These are phyloP conservation scores for Penicillium sp. DNA, from an alignment of 2,329 filamentous ascomycete species.

Conservation along the genomic window DNA sequence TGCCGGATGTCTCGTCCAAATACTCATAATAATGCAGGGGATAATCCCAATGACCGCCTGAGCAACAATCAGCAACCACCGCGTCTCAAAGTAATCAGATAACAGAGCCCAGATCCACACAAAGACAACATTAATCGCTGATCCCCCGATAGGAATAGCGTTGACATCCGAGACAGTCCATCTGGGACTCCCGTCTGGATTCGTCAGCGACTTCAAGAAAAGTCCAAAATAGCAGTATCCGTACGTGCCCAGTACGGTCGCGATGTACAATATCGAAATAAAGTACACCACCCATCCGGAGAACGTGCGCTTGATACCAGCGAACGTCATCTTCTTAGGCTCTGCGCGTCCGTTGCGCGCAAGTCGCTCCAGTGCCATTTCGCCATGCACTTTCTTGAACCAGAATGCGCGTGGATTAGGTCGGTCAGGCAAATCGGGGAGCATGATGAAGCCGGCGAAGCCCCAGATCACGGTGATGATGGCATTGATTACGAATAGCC, in stretches of 20 bases:
- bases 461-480: conserved; percentile 40
- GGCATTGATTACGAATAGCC: conserved; percentile 40
- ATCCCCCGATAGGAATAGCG: conserved; percentile 49
- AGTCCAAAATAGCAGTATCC: conserved; percentile 38
- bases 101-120: conserved; percentile 55
- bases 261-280: conserved; percentile 46
- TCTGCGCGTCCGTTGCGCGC: conserved; percentile 46
- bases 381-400: conserved; percentile 44
- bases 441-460: conserved; percentile 35
- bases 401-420: conserved; percentile 33
- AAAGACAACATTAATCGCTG: conserved; percentile 49
- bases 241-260: conserved; percentile 47
- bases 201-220: conserved; percentile 24
- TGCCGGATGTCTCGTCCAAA: conserved; percentile 50
- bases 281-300: conserved; percentile 47
- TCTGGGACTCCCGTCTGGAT: conserved; percentile 40
- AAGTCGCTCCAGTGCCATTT: conserved; percentile 45
- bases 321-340: conserved; percentile 47
- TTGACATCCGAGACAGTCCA: conserved; percentile 49
- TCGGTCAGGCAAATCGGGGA: conserved; percentile 40
- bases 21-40: conserved; percentile 51
- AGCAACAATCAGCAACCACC: conserved; percentile 50
- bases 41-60: conserved; percentile 50
- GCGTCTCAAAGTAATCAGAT: conserved; percentile 49
- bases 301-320: conserved; percentile 45